Percentiles rank a stretch among this genome's conserved stretches.
Conservation (phyloP, 805 yeast species). For the Lipomyces sp. region DNA sequence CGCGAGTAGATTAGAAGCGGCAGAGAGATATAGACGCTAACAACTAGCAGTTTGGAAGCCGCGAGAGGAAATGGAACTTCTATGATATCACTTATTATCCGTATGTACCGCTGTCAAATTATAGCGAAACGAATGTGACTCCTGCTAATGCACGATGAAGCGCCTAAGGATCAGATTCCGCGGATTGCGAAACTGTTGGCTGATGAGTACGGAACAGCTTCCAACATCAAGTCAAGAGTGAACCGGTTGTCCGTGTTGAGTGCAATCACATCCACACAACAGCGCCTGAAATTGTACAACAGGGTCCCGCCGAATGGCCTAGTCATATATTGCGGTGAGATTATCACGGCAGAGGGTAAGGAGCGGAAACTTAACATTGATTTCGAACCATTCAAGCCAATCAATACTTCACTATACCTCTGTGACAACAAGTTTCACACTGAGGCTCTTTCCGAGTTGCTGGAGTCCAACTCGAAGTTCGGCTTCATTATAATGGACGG, state of each 20-base stretch:
- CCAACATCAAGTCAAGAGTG: constrained; percentile 96
- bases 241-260: constrained; percentile 93
- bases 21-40: neutral
- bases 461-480: constrained; percentile 93
- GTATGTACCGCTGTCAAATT: constrained; percentile 20
- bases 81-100: constrained; percentile 90
- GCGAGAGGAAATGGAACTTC: constrained; percentile 99
- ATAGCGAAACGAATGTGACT: neutral
- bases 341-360: constrained; percentile 94
- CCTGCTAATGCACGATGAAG: constrained; percentile 11
- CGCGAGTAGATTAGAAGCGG: constrained; percentile 2
- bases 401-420: constrained; percentile 91
- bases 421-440: constrained; percentile 99
- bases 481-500: constrained; percentile 99
- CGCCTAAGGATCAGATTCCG: constrained; percentile 93
- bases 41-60: constrained; percentile 63
- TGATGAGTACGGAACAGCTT: constrained; percentile 98
- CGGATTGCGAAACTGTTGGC: constrained; percentile 88
- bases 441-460: constrained; percentile 90
- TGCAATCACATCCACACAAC: constrained; percentile 98
- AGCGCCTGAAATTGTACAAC: constrained; percentile 86
- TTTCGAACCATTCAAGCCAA: constrained; percentile 98
- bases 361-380: constrained; percentile 96
- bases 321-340: constrained; percentile 98
- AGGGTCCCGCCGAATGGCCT: constrained; percentile 93